Evolutionary conservation across 352 stramenopile genomes (phyloP).

Genomic region (Pythium biforme): DNA sequence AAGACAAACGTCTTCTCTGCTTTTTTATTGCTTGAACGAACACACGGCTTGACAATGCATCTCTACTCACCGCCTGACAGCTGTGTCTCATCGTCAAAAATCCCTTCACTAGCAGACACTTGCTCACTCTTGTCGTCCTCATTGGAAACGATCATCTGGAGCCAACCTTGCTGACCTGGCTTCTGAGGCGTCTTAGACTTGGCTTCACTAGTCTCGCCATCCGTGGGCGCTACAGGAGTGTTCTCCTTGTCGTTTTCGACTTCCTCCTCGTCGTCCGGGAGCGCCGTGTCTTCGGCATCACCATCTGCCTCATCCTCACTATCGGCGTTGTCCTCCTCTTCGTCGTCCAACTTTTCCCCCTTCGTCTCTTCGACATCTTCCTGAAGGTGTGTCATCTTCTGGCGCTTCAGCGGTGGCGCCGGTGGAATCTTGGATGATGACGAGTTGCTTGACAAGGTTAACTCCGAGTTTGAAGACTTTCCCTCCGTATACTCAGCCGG

Average conservation of each 20-base stretch:
- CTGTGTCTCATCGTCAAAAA: constrained; percentile 47
- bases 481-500: constrained; percentile 6
- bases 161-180: constrained; percentile 20
- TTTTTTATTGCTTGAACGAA: too few species aligned
- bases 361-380: constrained; percentile 15
- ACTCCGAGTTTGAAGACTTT: constrained; percentile 21
- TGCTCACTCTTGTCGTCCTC: constrained; percentile 31
- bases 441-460: constrained; percentile 20
- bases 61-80: constrained; percentile 26
- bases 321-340: constrained; percentile 4
- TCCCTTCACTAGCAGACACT: constrained; percentile 23
- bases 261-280: constrained; percentile 17
- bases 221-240: constrained; percentile 1
- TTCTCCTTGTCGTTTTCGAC: constrained; percentile 24
- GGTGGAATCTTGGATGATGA: constrained; percentile 29
- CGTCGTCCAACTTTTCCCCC: constrained; percentile 6
- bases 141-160: constrained; percentile 19
- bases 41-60: too few species aligned
- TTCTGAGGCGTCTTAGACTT: constrained; percentile 9
- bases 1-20: background rate
- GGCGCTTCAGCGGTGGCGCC: constrained; percentile 8
- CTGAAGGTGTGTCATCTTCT: background rate
- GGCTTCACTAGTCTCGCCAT: background rate
- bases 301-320: constrained; percentile 5
- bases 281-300: constrained; percentile 9